phyloP scores from a whole-genome alignment of 2,329 filamentous ascomycete species.

The Monilinia laxa region DNA sequence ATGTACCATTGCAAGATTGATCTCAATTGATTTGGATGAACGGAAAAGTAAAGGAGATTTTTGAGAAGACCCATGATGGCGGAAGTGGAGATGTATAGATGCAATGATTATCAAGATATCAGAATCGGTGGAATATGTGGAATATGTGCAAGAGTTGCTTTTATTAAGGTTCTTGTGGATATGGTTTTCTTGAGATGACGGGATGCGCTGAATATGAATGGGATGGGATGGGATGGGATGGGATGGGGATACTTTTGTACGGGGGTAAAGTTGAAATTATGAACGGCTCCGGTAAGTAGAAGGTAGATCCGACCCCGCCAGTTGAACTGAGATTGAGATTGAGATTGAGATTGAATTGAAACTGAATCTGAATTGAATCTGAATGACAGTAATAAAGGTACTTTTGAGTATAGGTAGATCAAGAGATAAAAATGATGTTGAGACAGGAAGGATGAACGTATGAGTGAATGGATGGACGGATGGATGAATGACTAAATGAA shows the following conservation, averaged over 20 bases:
- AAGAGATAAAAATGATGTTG: too few relatives aligned
- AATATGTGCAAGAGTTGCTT: background rate
- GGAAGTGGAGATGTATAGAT: slow-evolving; percentile 5
- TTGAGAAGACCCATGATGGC: slow-evolving; percentile 53
- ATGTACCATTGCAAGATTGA: slow-evolving; percentile 83
- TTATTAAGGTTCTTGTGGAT: slow-evolving; percentile 8
- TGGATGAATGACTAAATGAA: too few relatives aligned
- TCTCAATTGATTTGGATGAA: slow-evolving; percentile 76
- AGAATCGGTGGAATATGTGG: background rate
- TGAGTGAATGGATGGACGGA: too few relatives aligned
- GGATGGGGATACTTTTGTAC: background rate
- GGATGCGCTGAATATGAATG: background rate
- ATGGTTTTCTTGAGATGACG: background rate
- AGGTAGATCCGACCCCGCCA: background rate
- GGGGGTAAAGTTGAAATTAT: background rate
- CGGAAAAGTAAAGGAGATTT: slow-evolving; percentile 66
- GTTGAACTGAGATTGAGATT: background rate
- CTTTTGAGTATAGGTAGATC: too few relatives aligned
- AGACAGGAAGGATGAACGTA: too few relatives aligned
- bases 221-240: too few relatives aligned
- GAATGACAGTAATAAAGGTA: background rate
- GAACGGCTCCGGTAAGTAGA: slow-evolving; percentile 1
- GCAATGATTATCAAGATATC: background rate
- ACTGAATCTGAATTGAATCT: background rate
- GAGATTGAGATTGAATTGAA: background rate